Evolutionary conservation across 768 basidiomycete genomes (phyloP), one percentile per base, ranked within the genome.

Genomic region (Rhodotorula paludigena): DNA sequence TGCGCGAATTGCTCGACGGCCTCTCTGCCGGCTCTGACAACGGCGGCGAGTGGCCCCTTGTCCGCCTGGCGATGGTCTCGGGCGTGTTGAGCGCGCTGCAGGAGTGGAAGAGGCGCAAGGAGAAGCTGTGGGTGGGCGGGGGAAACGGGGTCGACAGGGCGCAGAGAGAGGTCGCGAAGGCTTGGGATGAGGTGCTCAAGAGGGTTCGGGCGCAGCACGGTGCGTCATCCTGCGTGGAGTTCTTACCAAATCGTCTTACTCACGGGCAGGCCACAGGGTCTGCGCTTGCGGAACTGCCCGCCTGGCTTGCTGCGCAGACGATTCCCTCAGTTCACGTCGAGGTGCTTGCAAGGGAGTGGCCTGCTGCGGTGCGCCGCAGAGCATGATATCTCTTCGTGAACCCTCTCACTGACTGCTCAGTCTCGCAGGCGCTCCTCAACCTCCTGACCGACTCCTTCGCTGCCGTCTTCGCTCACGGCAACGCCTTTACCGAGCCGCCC

Each of bases 221-320:
- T 41, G 41, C 41, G 39, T 32, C 42, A 7, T 10, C 36, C 25
- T 48, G 35, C 39, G 47, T 23, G 32, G 41, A 5, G 8, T 44
- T 42, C 56, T 20, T 42, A 8, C 11, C 12, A 4, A 44, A 3
- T 36, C 4, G n/a, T 16, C 6, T 2, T 2, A 11, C 25, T n/a
- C 25, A 12, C 25, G 38, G 2, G 9, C 33, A 28, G 33, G n/a
- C n/a, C 20, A 20, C 35, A 30, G n/a, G 28, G 35, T n/a, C 12
- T 3, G 70, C 51, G 7, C 10, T 33, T 6, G 35, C 55, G 10
- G 20, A 12, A 0, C 28, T 71, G 2, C 39, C 60, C 1, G 68
- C 71, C 3, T 74, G 73, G 73, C 42, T 69, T 4, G 71, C 66
- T 1, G 60, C 71, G 2, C 71, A 72, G 48, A 64, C 63, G 1